phyloP scores from a whole-genome alignment of 202 grass and related monocot species.

The Saccharum hybrid region DNA sequence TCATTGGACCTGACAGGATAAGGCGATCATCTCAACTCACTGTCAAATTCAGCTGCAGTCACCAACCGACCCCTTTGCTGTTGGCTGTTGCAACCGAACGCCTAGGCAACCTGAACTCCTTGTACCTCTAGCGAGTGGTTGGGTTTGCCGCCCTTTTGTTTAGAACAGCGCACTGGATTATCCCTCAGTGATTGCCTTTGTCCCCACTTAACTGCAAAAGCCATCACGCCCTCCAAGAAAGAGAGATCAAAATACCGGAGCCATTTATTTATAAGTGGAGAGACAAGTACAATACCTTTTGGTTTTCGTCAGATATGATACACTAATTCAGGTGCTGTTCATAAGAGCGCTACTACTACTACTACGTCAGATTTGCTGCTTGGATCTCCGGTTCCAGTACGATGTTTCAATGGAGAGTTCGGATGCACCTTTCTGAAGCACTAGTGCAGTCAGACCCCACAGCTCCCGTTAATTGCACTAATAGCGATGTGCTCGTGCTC shows the following conservation, averaged over 20 bases:
- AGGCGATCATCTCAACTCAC: not conserved
- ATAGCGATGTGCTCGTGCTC: not conserved
- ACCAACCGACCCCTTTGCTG: slow-evolving; percentile 1
- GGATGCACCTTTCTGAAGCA: too few species aligned
- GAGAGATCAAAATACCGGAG: not conserved
- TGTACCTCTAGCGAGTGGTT: slow-evolving; percentile 38
- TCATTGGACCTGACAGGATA: not conserved
- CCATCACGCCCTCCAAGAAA: not conserved
- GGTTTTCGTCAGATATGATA: slow-evolving; percentile 1
- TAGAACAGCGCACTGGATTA: not conserved
- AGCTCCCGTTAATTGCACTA: not conserved
- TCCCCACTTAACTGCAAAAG: slow-evolving; percentile 17
- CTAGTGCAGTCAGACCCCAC: not conserved
- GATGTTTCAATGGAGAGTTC: too few species aligned
- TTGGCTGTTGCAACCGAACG: slow-evolving; percentile 23
- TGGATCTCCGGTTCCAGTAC: too few species aligned
- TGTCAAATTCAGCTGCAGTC: not conserved
- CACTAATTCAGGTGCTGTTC: not conserved
- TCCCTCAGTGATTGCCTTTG: slow-evolving; percentile 5
- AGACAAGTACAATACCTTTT: not conserved
- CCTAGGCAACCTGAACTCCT: slow-evolving; percentile 9
- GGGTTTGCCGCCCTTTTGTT: slow-evolving; percentile 8
- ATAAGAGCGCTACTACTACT: not conserved
- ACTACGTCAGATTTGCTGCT: too few species aligned
- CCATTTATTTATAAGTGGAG: not conserved